These are phyloP conservation scores for Abrus pulchellus DNA, from an alignment of 306 rosid species.

Conservation along the genomic window DNA sequence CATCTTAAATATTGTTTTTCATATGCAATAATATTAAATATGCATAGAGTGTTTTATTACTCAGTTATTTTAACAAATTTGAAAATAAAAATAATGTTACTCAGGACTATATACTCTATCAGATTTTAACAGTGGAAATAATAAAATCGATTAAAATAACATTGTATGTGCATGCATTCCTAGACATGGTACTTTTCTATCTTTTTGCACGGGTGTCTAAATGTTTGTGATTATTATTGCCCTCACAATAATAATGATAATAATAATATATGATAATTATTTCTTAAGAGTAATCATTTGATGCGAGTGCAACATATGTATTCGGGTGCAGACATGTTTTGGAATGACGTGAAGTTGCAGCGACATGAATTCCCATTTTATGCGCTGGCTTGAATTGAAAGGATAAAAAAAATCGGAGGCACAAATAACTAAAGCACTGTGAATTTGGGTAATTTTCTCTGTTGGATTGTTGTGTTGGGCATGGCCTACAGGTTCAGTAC, in stretches of 20 bases:
- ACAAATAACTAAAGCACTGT: constrained; percentile 38
- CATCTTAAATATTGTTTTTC: too few species aligned
- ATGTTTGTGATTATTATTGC: constrained; percentile 48
- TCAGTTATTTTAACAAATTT: too few species aligned
- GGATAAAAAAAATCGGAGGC: constrained; percentile 25
- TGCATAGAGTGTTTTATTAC: too few species aligned
- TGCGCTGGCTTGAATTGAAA: constrained; percentile 42
- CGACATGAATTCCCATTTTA: constrained; percentile 50
- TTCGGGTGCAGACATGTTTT: constrained; percentile 43
- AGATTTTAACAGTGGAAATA: too few species aligned
- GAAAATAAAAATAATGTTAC: too few species aligned
- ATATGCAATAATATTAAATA: too few species aligned
- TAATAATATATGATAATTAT: constrained; percentile 25
- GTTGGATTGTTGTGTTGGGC: constrained; percentile 53
- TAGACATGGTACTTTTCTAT: constrained; percentile 23
- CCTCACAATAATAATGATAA: constrained; percentile 13
- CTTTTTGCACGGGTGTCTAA: constrained; percentile 47
- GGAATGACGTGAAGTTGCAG: constrained; percentile 55
- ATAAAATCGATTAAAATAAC: too few species aligned
- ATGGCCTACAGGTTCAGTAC: constrained; percentile 54
- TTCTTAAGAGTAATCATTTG: constrained; percentile 30
- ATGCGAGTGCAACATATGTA: constrained; percentile 32
- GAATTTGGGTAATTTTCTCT: constrained; percentile 45
- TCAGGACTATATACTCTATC: too few species aligned
- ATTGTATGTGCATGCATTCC: background rate